Conservation (phyloP, 2,329 filamentous ascomycete species). For the Thelonectria discophora region DNA sequence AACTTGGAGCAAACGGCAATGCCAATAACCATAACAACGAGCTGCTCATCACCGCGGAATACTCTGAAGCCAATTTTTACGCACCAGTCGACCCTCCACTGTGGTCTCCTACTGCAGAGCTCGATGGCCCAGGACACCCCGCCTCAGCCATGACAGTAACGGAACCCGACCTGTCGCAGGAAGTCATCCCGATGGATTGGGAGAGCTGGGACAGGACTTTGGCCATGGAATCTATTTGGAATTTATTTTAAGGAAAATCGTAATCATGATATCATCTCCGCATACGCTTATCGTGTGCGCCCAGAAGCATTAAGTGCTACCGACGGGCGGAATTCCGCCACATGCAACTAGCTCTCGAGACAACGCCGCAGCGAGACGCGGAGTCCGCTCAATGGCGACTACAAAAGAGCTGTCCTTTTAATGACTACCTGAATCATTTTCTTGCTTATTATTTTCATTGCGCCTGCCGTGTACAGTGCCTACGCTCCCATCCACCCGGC, state of each 20-base stretch:
- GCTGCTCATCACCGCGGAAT: too few relatives aligned
- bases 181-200: constrained; percentile 29
- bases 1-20: too few relatives aligned
- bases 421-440: background rate
- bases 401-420: background rate
- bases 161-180: background rate
- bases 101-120: constrained; percentile 18
- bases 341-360: background rate
- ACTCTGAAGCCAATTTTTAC: too few relatives aligned
- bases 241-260: constrained; percentile 23
- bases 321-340: constrained; percentile 24
- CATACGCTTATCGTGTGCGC: background rate
- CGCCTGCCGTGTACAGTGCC: too few relatives aligned
- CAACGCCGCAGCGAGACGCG: too few relatives aligned
- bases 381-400: background rate
- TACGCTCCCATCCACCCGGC: background rate
- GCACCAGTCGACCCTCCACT: constrained; percentile 17
- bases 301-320: background rate
- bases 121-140: background rate
- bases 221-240: constrained; percentile 29
- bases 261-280: background rate
- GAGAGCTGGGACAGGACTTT: constrained; percentile 30
- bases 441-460: background rate
- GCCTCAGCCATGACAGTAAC: background rate
- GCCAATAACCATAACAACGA: too few relatives aligned